Conservation (phyloP, 83 land plant genomes). For the Thuja plicata region DNA sequence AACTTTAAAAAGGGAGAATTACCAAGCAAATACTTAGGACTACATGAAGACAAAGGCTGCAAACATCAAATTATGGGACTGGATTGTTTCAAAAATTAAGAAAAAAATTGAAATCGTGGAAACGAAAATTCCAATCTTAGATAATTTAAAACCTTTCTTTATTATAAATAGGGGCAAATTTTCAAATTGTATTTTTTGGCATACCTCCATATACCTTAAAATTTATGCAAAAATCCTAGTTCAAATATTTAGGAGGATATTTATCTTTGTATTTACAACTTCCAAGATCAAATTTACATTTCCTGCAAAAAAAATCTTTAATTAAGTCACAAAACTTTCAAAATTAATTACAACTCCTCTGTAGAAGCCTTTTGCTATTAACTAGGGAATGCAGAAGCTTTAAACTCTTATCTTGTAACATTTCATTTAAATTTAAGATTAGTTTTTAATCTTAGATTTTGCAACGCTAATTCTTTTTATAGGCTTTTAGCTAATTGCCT, state of each 20-base stretch:
- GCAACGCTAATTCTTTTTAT: background rate
- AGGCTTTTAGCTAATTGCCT: background rate
- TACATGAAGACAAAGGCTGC: no score
- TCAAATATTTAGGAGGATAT: background rate
- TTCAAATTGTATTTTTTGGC: background rate
- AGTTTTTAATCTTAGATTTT: background rate
- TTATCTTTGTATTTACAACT: background rate
- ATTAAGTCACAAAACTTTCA: background rate
- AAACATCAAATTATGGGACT: no score
- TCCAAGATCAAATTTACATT: background rate
- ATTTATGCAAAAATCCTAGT: background rate
- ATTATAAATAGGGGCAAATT: background rate
- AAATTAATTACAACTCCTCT: no score
- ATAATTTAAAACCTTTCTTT: background rate
- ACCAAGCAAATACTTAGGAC: no score
- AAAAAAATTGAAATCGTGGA: no score
- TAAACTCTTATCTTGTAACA: background rate
- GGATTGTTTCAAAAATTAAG: no score
- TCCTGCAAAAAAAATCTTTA: background rate
- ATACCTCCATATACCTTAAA: background rate
- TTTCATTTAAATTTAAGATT: no score
- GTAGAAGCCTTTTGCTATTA: background rate
- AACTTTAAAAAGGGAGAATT: no score
- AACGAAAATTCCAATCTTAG: background rate
- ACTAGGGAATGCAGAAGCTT: background rate